phyloP scores from a whole-genome alignment of 306 rosid species.

The Dalbergia cultrata region DNA sequence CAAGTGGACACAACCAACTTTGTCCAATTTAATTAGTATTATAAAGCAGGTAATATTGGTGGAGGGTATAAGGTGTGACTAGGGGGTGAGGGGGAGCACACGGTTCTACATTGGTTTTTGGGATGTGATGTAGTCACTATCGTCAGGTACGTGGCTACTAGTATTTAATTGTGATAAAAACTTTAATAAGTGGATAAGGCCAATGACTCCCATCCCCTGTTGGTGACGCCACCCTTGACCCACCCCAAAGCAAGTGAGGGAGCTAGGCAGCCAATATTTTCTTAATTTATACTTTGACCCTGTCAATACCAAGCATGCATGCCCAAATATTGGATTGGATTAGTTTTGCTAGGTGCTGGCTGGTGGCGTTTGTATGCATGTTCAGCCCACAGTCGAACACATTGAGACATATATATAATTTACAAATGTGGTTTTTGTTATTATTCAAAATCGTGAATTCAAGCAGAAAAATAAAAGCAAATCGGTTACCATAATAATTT shows the following conservation, averaged over 20 bases:
- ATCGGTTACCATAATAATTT: neutral
- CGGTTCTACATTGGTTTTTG: neutral
- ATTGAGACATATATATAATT: neutral
- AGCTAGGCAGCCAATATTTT: neutral
- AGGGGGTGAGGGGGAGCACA: neutral
- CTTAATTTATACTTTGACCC: neutral
- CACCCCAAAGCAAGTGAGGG: neutral
- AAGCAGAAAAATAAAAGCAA: neutral
- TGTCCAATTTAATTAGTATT: neutral
- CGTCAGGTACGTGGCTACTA: neutral
- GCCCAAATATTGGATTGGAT: neutral
- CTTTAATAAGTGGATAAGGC: neutral
- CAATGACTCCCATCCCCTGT: neutral
- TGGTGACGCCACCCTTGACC: constrained; percentile 4
- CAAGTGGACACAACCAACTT: neutral
- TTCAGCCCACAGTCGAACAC: no score
- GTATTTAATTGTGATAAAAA: no score
- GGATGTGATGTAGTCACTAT: neutral
- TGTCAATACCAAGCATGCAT: neutral
- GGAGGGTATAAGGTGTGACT: neutral
- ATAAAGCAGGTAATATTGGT: neutral
- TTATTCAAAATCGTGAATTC: neutral
- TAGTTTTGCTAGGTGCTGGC: neutral
- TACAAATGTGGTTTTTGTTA: neutral
- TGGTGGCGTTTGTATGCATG: no score